Evolutionary conservation across 805 yeast species (phyloP).

Genomic region (Scheffersomyces lignosus): DNA sequence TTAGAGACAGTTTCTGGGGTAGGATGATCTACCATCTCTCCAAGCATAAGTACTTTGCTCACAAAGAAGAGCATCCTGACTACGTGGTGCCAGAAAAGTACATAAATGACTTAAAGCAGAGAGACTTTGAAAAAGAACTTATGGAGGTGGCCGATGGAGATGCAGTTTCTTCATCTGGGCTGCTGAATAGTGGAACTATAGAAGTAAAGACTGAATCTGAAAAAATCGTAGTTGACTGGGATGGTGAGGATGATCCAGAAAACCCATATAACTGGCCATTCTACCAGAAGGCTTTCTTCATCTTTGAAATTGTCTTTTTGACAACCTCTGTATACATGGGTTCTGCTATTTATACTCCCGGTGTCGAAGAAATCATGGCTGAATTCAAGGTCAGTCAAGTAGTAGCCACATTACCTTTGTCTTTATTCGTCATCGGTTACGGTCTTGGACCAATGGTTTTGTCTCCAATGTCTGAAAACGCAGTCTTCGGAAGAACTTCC

Average conservation of each 20-base stretch:
- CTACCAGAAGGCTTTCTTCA: constrained; percentile 34
- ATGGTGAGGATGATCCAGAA: constrained; percentile 50
- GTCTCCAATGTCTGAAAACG: constrained; percentile 57
- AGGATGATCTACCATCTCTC: constrained; percentile 27
- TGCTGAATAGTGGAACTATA: not conserved
- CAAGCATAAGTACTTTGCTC: constrained; percentile 18
- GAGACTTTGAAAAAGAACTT: not conserved
- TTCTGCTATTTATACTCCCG: constrained; percentile 55
- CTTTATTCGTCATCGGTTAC: constrained; percentile 56
- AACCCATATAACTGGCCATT: constrained; percentile 58
- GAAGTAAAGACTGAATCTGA: not conserved
- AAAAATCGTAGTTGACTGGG: constrained; percentile 22
- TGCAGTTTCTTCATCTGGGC: not conserved
- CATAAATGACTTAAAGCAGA: not conserved
- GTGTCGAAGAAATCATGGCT: constrained; percentile 38
- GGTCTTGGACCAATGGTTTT: constrained; percentile 58
- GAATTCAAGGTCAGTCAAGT: constrained; percentile 46
- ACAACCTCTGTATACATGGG: constrained; percentile 54
- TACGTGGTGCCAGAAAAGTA: constrained; percentile 19
- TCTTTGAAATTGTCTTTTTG: constrained; percentile 39
- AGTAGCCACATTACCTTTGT: constrained; percentile 48
- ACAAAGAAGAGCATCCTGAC: constrained; percentile 16
- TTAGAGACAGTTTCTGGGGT: constrained; percentile 35
- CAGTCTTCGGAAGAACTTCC: constrained; percentile 50
- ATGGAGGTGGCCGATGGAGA: not conserved